These are phyloP conservation scores for Stellera chamaejasme DNA, from an alignment of 345 rosid species.

Conservation along the genomic window DNA sequence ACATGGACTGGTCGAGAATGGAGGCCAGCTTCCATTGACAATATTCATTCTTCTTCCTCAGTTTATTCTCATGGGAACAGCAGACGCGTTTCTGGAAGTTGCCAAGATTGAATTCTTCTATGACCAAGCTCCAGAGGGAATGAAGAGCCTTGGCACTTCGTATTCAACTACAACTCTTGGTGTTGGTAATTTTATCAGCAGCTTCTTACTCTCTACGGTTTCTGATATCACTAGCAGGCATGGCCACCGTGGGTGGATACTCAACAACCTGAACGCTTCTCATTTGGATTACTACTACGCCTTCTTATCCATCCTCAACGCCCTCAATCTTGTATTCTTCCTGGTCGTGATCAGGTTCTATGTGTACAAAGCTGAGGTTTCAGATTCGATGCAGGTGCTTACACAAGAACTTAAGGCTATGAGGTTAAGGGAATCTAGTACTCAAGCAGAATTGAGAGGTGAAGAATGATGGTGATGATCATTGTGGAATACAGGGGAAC, in stretches of 20 bases:
- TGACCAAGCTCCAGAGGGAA: slow-evolving; percentile 86
- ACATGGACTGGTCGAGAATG: slow-evolving; percentile 40
- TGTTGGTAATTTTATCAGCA: slow-evolving; percentile 66
- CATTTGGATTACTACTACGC: slow-evolving; percentile 69
- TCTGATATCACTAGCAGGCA: slow-evolving; percentile 36
- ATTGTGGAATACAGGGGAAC: neutral
- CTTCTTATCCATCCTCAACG: slow-evolving; percentile 48
- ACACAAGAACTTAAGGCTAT: slow-evolving; percentile 35
- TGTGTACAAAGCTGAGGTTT: slow-evolving; percentile 61
- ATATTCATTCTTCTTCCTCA: slow-evolving; percentile 76
- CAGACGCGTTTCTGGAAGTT: slow-evolving; percentile 70
- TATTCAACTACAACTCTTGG: slow-evolving; percentile 48
- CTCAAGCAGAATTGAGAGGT: neutral
- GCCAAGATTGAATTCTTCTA: slow-evolving; percentile 85
- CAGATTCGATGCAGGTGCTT: slow-evolving; percentile 43
- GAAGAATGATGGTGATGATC: slow-evolving; percentile 8
- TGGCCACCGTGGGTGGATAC: slow-evolving; percentile 64
- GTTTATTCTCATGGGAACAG: slow-evolving; percentile 68
- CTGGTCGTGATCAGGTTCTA: slow-evolving; percentile 44
- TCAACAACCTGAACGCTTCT: slow-evolving; percentile 65
- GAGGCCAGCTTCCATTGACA: slow-evolving; percentile 43
- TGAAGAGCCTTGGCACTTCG: slow-evolving; percentile 92
- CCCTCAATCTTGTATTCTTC: slow-evolving; percentile 55
- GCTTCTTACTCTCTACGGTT: slow-evolving; percentile 55
- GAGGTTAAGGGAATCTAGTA: slow-evolving; percentile 5